These are phyloP conservation scores for Coffea canephora DNA, from an alignment of 257 asterid species.

Conservation along the genomic window DNA sequence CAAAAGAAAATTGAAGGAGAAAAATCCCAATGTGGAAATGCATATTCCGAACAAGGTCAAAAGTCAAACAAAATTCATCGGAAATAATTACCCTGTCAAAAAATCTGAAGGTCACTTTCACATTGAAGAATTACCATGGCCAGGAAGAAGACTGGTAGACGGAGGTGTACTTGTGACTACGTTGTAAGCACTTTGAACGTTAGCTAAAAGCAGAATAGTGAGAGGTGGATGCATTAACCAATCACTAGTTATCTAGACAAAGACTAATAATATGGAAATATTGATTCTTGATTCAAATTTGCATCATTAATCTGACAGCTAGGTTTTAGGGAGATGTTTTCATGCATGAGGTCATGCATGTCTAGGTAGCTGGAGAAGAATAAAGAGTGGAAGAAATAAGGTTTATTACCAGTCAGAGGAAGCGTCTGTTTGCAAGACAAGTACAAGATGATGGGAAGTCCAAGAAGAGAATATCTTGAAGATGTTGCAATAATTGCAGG, in stretches of 20 bases:
- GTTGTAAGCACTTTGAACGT: not conserved
- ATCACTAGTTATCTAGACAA: not conserved
- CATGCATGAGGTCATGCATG: conserved; percentile 19
- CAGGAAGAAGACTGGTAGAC: not conserved
- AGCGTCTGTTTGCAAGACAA: conserved; percentile 2
- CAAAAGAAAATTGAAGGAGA: not conserved
- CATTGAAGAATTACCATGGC: not conserved
- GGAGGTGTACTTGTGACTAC: not conserved
- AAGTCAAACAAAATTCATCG: not conserved
- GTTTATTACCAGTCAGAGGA: conserved; percentile 11
- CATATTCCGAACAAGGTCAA: not conserved
- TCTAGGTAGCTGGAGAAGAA: conserved; percentile 4
- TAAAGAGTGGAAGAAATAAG: conserved; percentile 13
- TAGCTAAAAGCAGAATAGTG: not conserved
- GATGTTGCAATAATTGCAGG: conserved; percentile 55
- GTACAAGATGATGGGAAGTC: conserved; percentile 26
- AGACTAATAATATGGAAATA: not conserved
- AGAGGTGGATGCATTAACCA: not conserved
- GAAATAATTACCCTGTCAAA: not conserved
- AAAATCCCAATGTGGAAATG: not conserved
- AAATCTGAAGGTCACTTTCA: conserved; percentile 1
- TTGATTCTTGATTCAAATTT: not conserved
- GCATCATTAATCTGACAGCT: not conserved
- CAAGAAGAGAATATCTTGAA: conserved; percentile 39
- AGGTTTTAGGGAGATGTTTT: not conserved